Conservation (phyloP, 768 basidiomycete genomes). For the Pisolithus albus region DNA sequence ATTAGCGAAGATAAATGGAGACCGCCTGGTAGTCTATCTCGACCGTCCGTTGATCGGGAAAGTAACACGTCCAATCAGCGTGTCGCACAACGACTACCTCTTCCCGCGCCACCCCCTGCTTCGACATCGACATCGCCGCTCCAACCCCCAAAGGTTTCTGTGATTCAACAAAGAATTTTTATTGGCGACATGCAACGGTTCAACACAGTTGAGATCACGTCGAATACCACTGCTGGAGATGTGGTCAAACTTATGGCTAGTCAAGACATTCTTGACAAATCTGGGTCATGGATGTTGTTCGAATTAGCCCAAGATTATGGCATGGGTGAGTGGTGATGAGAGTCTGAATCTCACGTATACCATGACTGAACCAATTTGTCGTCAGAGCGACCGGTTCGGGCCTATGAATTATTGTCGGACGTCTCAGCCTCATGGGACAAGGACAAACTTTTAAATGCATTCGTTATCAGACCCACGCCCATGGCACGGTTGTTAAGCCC, state of each 20-base stretch:
- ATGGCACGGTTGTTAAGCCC: slow-evolving; percentile 54
- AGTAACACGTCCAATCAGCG: slow-evolving; percentile 17
- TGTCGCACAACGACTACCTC: slow-evolving; percentile 27
- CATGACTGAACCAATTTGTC: slow-evolving; percentile 10
- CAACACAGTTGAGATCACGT: slow-evolving; percentile 63
- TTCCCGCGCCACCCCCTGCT: slow-evolving; percentile 30
- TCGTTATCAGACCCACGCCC: slow-evolving; percentile 71
- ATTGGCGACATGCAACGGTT: slow-evolving; percentile 72
- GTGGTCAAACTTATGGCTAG: slow-evolving; percentile 58
- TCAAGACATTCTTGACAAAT: slow-evolving; percentile 59
- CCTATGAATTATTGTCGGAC: slow-evolving; percentile 77
- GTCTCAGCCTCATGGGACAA: slow-evolving; percentile 86
- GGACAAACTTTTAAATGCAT: slow-evolving; percentile 70
- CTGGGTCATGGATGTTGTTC: slow-evolving; percentile 82
- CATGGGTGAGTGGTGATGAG: slow-evolving; percentile 56
- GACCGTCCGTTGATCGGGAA: slow-evolving; percentile 19
- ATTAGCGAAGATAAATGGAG: slow-evolving; percentile 23
- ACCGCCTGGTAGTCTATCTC: slow-evolving; percentile 13
- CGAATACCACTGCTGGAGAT: slow-evolving; percentile 64
- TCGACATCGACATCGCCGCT: slow-evolving; percentile 19
- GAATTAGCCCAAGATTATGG: slow-evolving; percentile 90
- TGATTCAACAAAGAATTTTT: slow-evolving; percentile 67
- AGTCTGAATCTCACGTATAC: not conserved
- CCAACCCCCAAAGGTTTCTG: slow-evolving; percentile 20
- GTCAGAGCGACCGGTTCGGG: slow-evolving; percentile 82